Base-by-base conservation (phyloP, 1,139 yeast species). In the Debaryomyces coudertii region DNA sequence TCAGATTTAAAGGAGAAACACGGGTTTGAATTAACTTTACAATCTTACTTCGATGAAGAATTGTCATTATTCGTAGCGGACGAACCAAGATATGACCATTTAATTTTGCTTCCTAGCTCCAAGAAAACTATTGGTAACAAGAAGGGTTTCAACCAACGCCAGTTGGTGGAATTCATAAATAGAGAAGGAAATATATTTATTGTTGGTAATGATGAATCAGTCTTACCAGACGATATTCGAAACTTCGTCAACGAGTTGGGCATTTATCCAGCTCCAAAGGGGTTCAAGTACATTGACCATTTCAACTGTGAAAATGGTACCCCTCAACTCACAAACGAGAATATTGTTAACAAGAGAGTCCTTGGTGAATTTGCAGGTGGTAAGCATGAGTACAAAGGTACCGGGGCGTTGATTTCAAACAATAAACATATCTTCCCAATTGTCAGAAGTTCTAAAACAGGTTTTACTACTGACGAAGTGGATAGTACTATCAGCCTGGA, bases 201-300 rank as follows among this genome's bases (percentile, higher is more conserved):
- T 15, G 71, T 90, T 24, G 85, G 85, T n/a, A 68, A 64, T 15
- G 51, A 53, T 7, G 46, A 55, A 11, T 51, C 62, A 23, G 61
- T 65, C n/a, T 71, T 83, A 23, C 88, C 95, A 24, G 90, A 87
- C 40, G 80, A 85, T 18, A 67, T 86, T 27, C 79, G 90, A 50
- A 69, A 77, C 5, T 85, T 87, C 57, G 77, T 89, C 57, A 82
- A 84, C 56, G 92, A 92, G 63, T 68, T 90, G 54, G 99, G 97
- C 24, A 84, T 95, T 44, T 81, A 76, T 58, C 89, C 97, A 49
- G 79, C 96, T 36, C 96, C 97, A 47, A 86, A 83, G 61, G 85
- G 83, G 43, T 85, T 81, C 63, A 66, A 73, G 49, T 71, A 86
- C 46, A 67, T 77, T 9, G 97, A 90, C 65, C 87, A 87, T 63